phyloP scores from a whole-genome alignment of 305 asterid species.

The Fraxinus xanthoxyloides region DNA sequence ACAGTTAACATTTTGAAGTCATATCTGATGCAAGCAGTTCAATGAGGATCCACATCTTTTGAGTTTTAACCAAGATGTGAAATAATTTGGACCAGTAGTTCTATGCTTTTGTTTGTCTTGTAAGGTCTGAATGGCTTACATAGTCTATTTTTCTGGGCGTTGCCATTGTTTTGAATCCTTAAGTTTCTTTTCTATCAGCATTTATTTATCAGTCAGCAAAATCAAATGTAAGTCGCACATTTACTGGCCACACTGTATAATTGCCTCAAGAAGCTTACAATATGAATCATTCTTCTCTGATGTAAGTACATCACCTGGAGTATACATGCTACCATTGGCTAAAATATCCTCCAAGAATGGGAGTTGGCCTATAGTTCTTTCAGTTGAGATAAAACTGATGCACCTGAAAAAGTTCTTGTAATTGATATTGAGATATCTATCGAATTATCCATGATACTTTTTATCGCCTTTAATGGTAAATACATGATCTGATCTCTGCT shows the following conservation, averaged over 20 bases:
- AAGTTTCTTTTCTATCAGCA: neutral
- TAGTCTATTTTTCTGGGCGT: neutral
- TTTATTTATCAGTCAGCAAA: neutral
- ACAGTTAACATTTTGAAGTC: neutral
- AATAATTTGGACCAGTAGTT: neutral
- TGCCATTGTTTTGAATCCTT: neutral
- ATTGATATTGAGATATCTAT: neutral
- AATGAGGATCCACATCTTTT: neutral
- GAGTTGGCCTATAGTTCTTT: neutral
- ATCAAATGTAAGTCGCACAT: neutral
- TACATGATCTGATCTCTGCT: neutral
- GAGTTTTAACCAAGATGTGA: neutral
- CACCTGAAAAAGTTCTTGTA: neutral
- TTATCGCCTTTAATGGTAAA: neutral
- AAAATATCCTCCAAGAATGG: neutral
- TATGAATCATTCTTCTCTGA: neutral
- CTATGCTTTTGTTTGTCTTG: neutral
- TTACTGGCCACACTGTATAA: neutral
- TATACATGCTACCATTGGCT: neutral
- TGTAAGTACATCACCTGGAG: neutral
- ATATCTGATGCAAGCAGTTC: neutral
- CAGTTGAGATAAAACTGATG: neutral
- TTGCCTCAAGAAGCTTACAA: neutral
- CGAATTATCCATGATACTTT: neutral
- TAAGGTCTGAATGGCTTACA: neutral